Base-by-base conservation (phyloP, 768 basidiomycete species). In the Exsudoporus frostii region DNA sequence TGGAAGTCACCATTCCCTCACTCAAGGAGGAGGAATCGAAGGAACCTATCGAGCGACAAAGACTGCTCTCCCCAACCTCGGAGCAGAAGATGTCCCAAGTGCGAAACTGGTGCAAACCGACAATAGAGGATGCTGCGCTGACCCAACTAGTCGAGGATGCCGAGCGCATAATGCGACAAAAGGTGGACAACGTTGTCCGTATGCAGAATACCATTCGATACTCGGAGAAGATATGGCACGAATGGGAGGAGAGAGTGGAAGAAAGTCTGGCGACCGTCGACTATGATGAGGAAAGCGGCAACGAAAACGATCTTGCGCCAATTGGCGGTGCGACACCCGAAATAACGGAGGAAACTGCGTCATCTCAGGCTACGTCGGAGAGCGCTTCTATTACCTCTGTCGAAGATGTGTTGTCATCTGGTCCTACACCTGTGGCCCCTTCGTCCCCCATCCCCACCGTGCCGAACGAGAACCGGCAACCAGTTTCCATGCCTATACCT, bases 171-270 rank as follows among this genome's bases (percentile, higher is more conserved):
- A 90, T 95, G 80, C 79, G 91, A 30, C 87, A 91, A 71, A 99
- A 99, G 78, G 82, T 94, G 57, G 94, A 95, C 69, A 93, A 88
- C 59, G 91, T 98, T 45, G 89, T 92, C 57, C 85, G 97, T 36
- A 85, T 99, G 85, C 92, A 96, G 71, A 97, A 96, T 65, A 98
- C 94, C 19, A 94, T 99, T 61, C 80, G 91, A 49, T 98, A 98
- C 70, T 86, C 93, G 37, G 97, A 98, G 76, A 96, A 95, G 74
- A 90, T 97, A 29, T 86, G 96, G 75, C 88, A 88, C 62, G 97
- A 98, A 72, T 98, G 96, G 95, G 89, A 98, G 71, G 88, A 90
- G 64, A 85, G 83, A 61, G 87, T 97, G 14, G 87, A 84, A 55
- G 79, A 83, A 61, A 80, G 78, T 38, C 71, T 95, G 32, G 79